These are phyloP conservation scores for Ophiostoma ulmi DNA, from an alignment of 2,329 filamentous ascomycete genomes.

Conservation along the genomic window DNA sequence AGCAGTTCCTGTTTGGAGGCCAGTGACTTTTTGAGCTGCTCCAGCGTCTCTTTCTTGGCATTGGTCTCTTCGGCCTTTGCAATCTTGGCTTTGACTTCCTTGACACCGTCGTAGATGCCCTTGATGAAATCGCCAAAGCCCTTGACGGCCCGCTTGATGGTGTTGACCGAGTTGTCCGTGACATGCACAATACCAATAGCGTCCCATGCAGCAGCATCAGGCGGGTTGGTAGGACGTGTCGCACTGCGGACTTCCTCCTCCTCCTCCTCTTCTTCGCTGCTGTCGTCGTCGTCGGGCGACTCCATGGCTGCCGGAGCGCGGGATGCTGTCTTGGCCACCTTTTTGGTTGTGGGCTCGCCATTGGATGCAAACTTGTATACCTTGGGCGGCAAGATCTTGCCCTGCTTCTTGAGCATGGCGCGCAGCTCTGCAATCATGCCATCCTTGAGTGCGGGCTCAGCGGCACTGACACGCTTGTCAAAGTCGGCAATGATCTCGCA, in stretches of 20 bases:
- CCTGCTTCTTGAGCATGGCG: constrained; percentile 25
- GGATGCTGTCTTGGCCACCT: constrained; percentile 6
- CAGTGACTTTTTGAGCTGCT: constrained; percentile 39
- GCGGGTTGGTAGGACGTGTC: constrained; percentile 42
- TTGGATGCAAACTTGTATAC: constrained; percentile 28
- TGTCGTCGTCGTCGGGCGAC: constrained; percentile 25
- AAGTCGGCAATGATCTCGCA: constrained; percentile 28
- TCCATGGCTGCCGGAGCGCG: constrained; percentile 20
- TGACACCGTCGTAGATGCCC: constrained; percentile 45
- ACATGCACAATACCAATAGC: constrained; percentile 47
- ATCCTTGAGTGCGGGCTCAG: constrained; percentile 25
- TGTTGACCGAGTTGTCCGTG: constrained; percentile 35
- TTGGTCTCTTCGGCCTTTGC: constrained; percentile 40
- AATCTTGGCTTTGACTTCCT: constrained; percentile 43
- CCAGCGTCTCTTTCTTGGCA: constrained; percentile 35
- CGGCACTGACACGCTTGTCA: constrained; percentile 23
- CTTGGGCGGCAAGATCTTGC: constrained; percentile 28
- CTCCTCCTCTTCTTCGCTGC: constrained; percentile 24
- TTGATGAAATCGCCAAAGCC: constrained; percentile 49
- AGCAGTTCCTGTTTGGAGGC: constrained; percentile 46
- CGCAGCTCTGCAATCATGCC: constrained; percentile 25
- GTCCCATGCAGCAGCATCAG: constrained; percentile 50
- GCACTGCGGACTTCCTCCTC: constrained; percentile 37
- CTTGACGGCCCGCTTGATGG: constrained; percentile 46
- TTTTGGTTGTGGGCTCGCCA: constrained; percentile 19